Percentiles rank a stretch among this genome's conserved stretches.
Evolutionary conservation across 345 rosid genomes (phyloP).

Genomic region (Gossypioides kirkii): DNA sequence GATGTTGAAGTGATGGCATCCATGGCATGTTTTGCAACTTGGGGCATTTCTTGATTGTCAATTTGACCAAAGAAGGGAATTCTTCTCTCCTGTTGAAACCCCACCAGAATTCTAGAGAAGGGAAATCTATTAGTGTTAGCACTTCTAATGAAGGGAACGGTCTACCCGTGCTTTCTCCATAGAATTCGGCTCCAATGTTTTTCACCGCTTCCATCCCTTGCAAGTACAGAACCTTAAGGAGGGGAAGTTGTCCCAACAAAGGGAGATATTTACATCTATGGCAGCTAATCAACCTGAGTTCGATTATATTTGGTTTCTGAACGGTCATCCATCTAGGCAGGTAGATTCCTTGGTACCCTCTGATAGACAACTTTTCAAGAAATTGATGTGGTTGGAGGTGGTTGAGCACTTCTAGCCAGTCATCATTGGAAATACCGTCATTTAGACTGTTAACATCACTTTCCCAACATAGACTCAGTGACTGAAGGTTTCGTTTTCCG

Average conservation of each 20-base stretch:
- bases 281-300: conserved; percentile 3
- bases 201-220: conserved; percentile 16
- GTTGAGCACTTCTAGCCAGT: background rate
- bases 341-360: conserved; percentile 8
- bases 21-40: conserved; percentile 22
- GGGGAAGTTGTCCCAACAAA: conserved; percentile 22
- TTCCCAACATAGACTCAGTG: conserved; percentile 18
- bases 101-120: conserved; percentile 19
- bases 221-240: conserved; percentile 20
- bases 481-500: conserved; percentile 2
- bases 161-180: background rate
- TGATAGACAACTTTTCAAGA: conserved; percentile 16
- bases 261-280: conserved; percentile 15
- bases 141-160: conserved; percentile 18
- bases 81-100: conserved; percentile 12
- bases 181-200: conserved; percentile 10
- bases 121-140: conserved; percentile 8
- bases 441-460: background rate
- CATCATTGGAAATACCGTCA: background rate
- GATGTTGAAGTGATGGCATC: conserved; percentile 18
- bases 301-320: conserved; percentile 13
- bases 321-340: conserved; percentile 23
- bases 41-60: conserved; percentile 17
- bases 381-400: conserved; percentile 14
- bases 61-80: conserved; percentile 20